These are phyloP conservation scores for Babesia bigemina DNA, from an alignment of 169 alveolate species.

Conservation along the genomic window DNA sequence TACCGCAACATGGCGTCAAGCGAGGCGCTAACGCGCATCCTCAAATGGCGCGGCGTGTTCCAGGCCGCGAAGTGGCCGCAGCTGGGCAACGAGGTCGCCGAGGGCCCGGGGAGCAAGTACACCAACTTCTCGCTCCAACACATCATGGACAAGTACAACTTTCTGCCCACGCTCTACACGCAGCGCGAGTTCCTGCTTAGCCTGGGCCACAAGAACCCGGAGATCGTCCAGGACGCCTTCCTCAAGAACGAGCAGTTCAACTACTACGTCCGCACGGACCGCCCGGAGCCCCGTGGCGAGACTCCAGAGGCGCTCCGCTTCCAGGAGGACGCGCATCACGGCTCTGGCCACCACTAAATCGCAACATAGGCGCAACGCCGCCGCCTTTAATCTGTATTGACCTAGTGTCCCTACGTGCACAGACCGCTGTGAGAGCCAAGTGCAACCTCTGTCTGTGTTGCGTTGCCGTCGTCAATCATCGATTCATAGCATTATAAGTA, in stretches of 20 bases:
- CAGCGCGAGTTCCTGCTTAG: constrained; percentile 60
- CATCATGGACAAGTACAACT: constrained; percentile 69
- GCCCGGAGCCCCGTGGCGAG: constrained; percentile 41
- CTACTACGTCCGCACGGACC: constrained; percentile 53
- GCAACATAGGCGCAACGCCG: constrained; percentile 1
- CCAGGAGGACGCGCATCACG: constrained; percentile 14
- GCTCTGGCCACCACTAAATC: constrained; percentile 35
- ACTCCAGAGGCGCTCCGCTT: constrained; percentile 36
- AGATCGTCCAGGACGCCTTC: constrained; percentile 61
- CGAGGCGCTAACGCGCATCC: constrained; percentile 39
- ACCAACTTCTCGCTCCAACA: constrained; percentile 72
- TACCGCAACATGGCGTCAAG: constrained; percentile 38
- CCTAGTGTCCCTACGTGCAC: no score
- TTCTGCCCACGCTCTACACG: constrained; percentile 54
- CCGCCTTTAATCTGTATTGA: not conserved
- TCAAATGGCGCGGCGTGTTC: constrained; percentile 55
- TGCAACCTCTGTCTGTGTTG: no score
- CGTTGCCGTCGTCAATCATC: no score
- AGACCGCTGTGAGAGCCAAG: no score
- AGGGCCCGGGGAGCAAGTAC: constrained; percentile 70
- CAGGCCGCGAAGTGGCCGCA: constrained; percentile 58
- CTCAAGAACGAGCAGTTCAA: constrained; percentile 51
- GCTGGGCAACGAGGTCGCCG: constrained; percentile 70
- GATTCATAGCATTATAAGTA: no score
- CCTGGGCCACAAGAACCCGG: constrained; percentile 61